Percentiles rank a stretch among this genome's conserved stretches.
phyloP scores from a whole-genome alignment of 2,329 filamentous ascomycete genomes.

The Penicillium sp. region DNA sequence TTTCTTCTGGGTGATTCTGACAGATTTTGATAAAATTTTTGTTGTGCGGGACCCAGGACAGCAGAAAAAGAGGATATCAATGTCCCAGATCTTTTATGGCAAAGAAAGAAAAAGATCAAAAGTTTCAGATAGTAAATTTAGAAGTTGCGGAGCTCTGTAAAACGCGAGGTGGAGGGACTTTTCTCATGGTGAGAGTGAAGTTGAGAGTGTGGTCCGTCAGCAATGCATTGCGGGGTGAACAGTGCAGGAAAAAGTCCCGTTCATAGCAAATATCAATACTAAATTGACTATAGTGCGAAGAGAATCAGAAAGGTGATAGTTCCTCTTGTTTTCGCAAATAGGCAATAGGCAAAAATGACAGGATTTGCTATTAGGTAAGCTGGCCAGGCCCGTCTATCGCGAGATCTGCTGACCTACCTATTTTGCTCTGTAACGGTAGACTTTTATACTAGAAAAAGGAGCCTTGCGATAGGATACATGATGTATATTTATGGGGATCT shows the following conservation, averaged over 20 bases:
- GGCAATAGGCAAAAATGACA: constrained; percentile 5
- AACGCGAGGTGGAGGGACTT: background rate
- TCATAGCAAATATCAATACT: background rate
- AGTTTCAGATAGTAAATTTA: background rate
- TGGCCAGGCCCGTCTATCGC: constrained; percentile 4
- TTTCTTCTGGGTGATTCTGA: background rate
- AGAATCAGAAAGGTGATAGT: background rate
- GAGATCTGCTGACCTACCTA: constrained; percentile 4
- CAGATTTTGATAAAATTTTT: background rate
- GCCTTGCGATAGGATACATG: background rate
- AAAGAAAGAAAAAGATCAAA: background rate
- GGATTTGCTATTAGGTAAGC: constrained; percentile 3
- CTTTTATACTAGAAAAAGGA: background rate
- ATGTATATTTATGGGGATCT: background rate
- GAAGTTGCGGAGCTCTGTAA: background rate
- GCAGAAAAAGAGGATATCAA: background rate
- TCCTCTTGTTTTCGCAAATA: background rate
- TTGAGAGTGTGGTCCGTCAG: constrained; percentile 1
- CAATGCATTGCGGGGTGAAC: constrained; percentile 4
- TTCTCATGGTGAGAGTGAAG: constrained; percentile 8
- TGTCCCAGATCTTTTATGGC: background rate
- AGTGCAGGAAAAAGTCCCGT: constrained; percentile 3
- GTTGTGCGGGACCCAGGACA: background rate
- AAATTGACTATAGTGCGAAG: background rate
- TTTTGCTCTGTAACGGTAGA: background rate